Conservation (phyloP, 2,329 filamentous ascomycete genomes). For the Pseudogymnoascus sp. region DNA sequence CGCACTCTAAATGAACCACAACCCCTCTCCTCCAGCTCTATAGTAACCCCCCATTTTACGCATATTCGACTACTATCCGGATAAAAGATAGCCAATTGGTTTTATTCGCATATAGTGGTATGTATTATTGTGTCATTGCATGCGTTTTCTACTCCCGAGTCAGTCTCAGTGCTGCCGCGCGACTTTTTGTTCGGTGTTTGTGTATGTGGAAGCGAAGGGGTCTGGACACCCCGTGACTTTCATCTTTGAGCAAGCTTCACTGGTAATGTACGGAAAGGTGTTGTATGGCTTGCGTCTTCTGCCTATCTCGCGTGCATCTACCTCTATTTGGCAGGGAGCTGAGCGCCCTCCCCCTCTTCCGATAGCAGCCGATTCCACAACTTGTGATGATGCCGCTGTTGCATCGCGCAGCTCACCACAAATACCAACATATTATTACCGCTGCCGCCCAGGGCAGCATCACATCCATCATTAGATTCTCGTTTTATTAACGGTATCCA, state of each 20-base stretch:
- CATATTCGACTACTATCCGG: neutral
- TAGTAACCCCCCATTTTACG: neutral
- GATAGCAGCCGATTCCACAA: neutral
- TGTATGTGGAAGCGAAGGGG: neutral
- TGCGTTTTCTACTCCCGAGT: neutral
- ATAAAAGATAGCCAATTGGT: neutral
- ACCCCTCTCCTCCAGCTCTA: neutral
- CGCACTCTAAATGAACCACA: constrained; percentile 6
- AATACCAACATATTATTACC: neutral
- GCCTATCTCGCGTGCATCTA: neutral
- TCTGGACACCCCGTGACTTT: neutral
- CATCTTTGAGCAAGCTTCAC: neutral
- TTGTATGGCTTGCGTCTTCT: neutral
- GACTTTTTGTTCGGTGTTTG: neutral
- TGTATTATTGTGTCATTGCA: neutral
- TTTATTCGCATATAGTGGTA: constrained; percentile 1
- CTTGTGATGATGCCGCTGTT: neutral
- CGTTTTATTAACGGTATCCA: neutral
- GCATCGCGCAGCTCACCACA: neutral
- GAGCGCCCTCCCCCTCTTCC: neutral
- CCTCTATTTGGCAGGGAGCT: too few relatives aligned
- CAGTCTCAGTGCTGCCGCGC: neutral
- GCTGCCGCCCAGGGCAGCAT: neutral
- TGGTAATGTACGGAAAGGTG: neutral
- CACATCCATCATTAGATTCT: neutral